Evolutionary conservation across 148 eudicot genomes (phyloP).

Genomic region (Rhododendron simsii): DNA sequence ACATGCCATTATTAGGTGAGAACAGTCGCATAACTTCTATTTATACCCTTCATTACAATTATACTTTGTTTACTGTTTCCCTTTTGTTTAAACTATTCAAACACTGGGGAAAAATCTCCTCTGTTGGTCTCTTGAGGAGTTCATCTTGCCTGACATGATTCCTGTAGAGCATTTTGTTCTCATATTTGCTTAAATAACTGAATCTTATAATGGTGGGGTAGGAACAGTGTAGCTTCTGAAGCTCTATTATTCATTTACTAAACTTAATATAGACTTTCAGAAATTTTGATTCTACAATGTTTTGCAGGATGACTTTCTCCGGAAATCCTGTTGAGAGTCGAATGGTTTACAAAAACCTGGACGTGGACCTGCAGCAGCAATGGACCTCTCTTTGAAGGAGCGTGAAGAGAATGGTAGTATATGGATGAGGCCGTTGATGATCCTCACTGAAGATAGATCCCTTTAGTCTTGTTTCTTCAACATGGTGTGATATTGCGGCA

Average conservation of each 20-base stretch:
- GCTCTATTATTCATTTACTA: background rate
- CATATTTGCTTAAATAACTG: background rate
- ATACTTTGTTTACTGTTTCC: background rate
- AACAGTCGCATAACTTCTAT: background rate
- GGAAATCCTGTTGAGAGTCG: background rate
- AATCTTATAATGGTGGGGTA: background rate
- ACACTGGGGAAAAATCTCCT: background rate
- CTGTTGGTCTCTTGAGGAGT: background rate
- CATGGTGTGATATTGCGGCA: background rate
- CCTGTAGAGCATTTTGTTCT: background rate
- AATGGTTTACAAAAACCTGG: background rate
- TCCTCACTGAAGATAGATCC: background rate
- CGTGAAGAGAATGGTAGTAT: background rate
- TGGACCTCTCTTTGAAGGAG: background rate
- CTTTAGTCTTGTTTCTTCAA: background rate
- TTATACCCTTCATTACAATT: background rate
- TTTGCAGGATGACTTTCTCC: background rate
- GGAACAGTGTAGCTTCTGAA: background rate
- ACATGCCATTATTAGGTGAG: constrained; percentile 17
- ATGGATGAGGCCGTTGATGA: background rate
- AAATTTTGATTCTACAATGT: background rate
- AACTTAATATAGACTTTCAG: background rate
- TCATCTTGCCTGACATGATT: background rate
- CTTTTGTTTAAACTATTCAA: background rate
- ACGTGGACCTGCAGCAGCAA: background rate